Evolutionary conservation across 129 eudicot genomes (phyloP).

Genomic region (Pseudognaphalium luteoalbum): DNA sequence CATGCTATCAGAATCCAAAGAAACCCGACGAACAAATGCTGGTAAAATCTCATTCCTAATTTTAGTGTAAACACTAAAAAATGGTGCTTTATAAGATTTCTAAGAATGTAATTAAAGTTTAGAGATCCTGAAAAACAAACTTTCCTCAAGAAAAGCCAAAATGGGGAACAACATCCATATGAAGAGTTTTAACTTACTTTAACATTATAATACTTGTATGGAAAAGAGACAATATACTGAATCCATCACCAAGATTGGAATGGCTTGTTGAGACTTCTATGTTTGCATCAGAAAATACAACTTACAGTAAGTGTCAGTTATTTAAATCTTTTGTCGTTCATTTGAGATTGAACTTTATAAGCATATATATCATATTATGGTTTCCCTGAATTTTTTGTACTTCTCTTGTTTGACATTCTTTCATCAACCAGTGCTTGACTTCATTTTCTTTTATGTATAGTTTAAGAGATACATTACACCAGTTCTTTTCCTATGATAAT

Average conservation of each 20-base stretch:
- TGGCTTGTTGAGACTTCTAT: no score
- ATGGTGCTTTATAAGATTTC: neutral
- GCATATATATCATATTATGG: no score
- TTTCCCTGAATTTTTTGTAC: no score
- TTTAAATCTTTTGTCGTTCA: no score
- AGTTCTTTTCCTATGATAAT: no score
- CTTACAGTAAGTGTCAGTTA: no score
- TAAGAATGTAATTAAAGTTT: neutral
- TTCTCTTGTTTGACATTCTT: no score
- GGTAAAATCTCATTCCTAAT: neutral
- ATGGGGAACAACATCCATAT: neutral
- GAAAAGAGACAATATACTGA: neutral
- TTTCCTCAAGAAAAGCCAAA: neutral
- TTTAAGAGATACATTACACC: no score
- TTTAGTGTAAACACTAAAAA: neutral
- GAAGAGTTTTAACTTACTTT: neutral
- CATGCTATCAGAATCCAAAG: constrained; percentile 4
- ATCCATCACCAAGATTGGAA: neutral
- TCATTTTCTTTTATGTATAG: no score
- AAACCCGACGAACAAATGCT: constrained; percentile 1
- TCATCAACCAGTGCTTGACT: no score
- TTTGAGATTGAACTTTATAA: no score
- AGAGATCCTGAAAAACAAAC: neutral
- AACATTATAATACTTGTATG: neutral
- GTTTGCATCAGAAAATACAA: no score